phyloP scores from a whole-genome alignment of 2,329 filamentous ascomycete genomes.

The Claviceps fusiformis region DNA sequence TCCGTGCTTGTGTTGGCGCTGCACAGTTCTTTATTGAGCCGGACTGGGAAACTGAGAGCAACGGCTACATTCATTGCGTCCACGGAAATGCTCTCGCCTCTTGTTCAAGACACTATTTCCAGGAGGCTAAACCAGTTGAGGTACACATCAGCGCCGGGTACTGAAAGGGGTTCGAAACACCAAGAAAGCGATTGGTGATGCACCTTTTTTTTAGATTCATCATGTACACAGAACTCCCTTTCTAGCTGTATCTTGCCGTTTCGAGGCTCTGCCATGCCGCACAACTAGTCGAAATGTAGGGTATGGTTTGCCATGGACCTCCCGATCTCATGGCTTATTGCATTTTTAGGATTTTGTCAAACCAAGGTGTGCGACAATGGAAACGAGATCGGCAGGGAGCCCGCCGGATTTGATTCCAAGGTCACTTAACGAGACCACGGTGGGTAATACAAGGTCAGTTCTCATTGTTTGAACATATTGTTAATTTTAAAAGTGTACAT shows the following conservation, averaged over 20 bases:
- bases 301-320: background rate
- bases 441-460: background rate
- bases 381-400: background rate
- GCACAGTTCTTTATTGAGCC: background rate
- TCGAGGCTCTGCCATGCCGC: background rate
- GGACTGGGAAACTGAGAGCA: background rate
- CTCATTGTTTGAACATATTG: background rate
- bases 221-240: background rate
- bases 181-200: background rate
- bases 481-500: background rate
- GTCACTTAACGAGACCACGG: background rate
- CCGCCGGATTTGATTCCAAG: background rate
- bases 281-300: background rate
- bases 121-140: background rate
- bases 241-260: background rate
- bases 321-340: background rate
- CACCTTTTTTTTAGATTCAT: background rate
- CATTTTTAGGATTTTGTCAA: background rate
- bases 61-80: too few relatives aligned
- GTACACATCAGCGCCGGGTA: background rate
- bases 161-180: background rate
- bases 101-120: too few relatives aligned
- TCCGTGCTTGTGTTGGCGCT: background rate
- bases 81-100: background rate
- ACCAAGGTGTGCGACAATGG: background rate